A percentile compares a stretch with the other conserved stretches of the same genome.
Conservation (phyloP, 2,329 filamentous ascomycete genomes). For the Fusarium vanettenii region DNA sequence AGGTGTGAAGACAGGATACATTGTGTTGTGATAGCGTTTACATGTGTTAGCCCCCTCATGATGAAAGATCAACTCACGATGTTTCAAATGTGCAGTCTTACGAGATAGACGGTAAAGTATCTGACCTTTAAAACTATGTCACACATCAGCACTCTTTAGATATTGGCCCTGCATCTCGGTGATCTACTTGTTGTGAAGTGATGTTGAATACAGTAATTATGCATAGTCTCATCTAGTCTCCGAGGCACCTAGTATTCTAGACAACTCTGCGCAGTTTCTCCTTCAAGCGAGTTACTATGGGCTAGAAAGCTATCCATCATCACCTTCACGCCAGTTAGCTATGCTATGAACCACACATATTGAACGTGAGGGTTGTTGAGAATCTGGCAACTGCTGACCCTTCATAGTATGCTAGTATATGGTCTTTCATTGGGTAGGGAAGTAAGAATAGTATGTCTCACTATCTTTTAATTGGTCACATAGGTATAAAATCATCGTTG, state of each 20-base stretch:
- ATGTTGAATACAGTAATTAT: not conserved
- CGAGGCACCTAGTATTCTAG: too few relatives aligned
- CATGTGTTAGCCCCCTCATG: not conserved
- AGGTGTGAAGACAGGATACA: not conserved
- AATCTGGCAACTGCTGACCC: too few relatives aligned
- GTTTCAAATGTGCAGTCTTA: not conserved
- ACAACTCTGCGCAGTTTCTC: not conserved
- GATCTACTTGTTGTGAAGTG: too few relatives aligned
- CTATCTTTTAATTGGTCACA: not conserved
- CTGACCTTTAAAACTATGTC: not conserved
- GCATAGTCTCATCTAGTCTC: not conserved
- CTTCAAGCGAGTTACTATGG: too few relatives aligned
- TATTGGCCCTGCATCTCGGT: too few relatives aligned
- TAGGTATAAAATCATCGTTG: accelerated
- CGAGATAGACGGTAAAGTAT: not conserved
- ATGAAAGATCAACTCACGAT: not conserved
- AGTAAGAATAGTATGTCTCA: not conserved
- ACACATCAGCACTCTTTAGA: not conserved
- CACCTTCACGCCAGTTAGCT: too few relatives aligned
- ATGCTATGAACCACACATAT: too few relatives aligned
- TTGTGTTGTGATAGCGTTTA: not conserved
- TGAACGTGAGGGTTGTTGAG: too few relatives aligned
- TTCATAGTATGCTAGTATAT: too few relatives aligned
- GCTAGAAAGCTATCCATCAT: too few relatives aligned
- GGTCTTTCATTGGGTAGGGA: too few relatives aligned